phyloP scores from a whole-genome alignment of 179 eudicot species.

The Dionaea muscipula region DNA sequence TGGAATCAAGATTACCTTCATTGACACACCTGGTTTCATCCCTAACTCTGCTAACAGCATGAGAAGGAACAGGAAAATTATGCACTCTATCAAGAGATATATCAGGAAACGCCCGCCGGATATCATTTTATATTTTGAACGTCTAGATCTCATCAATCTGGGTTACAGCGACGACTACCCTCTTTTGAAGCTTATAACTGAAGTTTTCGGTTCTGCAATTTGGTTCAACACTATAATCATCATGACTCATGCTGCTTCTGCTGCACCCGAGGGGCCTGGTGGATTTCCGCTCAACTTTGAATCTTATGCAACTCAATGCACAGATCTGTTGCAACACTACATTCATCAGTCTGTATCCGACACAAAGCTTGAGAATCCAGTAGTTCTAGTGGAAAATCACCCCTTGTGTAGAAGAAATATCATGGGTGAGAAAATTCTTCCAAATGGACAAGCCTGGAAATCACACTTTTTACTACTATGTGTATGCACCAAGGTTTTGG shows the following conservation, averaged over 20 bases:
- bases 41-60: slow-evolving; percentile 44
- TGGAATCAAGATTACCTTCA: slow-evolving; percentile 53
- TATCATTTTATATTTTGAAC: slow-evolving; percentile 68
- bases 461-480: slow-evolving; percentile 60
- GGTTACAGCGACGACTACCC: slow-evolving; percentile 64
- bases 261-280: slow-evolving; percentile 67
- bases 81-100: slow-evolving; percentile 52
- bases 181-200: slow-evolving; percentile 68
- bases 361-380: slow-evolving; percentile 68
- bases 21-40: slow-evolving; percentile 89
- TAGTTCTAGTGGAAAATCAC: slow-evolving; percentile 78
- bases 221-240: slow-evolving; percentile 91
- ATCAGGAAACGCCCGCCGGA: slow-evolving; percentile 68
- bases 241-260: slow-evolving; percentile 72
- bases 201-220: slow-evolving; percentile 70
- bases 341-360: slow-evolving; percentile 69
- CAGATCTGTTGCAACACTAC: slow-evolving; percentile 52
- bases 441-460: slow-evolving; percentile 82
- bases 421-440: slow-evolving; percentile 69
- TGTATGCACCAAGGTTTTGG: slow-evolving; percentile 66
- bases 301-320: slow-evolving; percentile 53
- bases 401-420: slow-evolving; percentile 46
- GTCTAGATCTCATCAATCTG: slow-evolving; percentile 61
- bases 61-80: slow-evolving; percentile 54
- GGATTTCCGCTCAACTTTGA: slow-evolving; percentile 70